Conservation (phyloP, 73 alveolate genomes). For the Paramecium bursaria region DNA sequence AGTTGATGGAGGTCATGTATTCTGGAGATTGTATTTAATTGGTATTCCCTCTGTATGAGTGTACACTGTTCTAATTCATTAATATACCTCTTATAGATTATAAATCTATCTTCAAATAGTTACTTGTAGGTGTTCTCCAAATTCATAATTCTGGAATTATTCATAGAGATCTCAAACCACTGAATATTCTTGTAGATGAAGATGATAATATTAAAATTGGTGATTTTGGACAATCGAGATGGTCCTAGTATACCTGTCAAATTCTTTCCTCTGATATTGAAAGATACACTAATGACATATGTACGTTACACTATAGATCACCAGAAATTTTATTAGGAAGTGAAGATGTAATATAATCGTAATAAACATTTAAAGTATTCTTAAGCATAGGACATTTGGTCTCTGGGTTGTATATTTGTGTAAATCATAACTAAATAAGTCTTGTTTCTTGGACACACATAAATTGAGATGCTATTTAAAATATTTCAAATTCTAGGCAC, state of each 20-base stretch:
- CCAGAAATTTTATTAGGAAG: conserved; percentile 50
- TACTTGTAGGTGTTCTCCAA: neutral
- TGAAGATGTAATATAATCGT: conserved; percentile 1
- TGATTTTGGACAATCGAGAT: conserved; percentile 42
- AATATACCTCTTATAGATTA: neutral
- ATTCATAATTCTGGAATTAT: conserved; percentile 29
- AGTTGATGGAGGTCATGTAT: conserved; percentile 13
- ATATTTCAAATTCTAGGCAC: conserved; percentile 30
- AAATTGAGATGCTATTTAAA: conserved; percentile 48
- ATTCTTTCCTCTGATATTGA: neutral
- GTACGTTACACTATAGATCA: conserved; percentile 8
- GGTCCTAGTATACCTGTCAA: neutral
- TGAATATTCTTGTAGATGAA: conserved; percentile 26
- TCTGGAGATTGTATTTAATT: conserved; percentile 9
- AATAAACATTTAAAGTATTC: neutral
- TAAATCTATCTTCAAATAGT: conserved; percentile 14
- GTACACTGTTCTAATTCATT: neutral
- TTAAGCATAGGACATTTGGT: conserved; percentile 11
- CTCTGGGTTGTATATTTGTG: conserved; percentile 31
- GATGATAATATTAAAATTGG: conserved; percentile 2
- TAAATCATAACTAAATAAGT: conserved; percentile 26
- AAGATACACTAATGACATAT: neutral
- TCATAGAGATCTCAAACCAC: conserved; percentile 57
- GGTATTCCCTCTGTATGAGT: conserved; percentile 3
- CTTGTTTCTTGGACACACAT: neutral